Conservation (phyloP, 2,329 filamentous ascomycete genomes). For the Sclerotinia glacialis region DNA sequence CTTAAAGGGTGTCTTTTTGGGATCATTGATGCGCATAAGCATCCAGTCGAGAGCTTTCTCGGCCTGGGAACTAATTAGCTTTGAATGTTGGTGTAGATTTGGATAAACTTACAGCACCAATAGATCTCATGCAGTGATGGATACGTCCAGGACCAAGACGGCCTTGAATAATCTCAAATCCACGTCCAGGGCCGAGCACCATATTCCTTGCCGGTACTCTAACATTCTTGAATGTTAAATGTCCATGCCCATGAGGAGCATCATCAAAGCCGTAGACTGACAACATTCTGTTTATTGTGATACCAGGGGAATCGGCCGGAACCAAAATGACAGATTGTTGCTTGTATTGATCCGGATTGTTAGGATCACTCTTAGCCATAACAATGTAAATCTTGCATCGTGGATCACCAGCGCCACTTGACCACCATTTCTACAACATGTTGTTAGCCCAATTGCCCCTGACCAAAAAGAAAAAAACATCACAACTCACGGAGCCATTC, state of each 20-base stretch:
- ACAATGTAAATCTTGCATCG: slow-evolving; percentile 92
- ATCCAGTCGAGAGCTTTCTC: slow-evolving; percentile 94
- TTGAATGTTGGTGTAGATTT: neutral
- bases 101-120: slow-evolving; percentile 65
- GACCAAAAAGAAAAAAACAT: neutral
- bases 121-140: slow-evolving; percentile 94
- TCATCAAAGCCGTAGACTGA: slow-evolving; percentile 95
- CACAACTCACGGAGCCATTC: slow-evolving; percentile 70
- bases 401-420: slow-evolving; percentile 87
- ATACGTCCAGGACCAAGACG: slow-evolving; percentile 93
- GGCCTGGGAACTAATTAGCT: slow-evolving; percentile 49
- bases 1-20: slow-evolving; percentile 85
- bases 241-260: slow-evolving; percentile 95
- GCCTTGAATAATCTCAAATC: slow-evolving; percentile 98
- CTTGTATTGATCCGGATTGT: slow-evolving; percentile 73
- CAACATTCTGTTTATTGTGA: slow-evolving; percentile 92
- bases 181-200: slow-evolving; percentile 86
- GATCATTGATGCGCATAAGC: slow-evolving; percentile 90
- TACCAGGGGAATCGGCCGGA: slow-evolving; percentile 73
- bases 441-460: slow-evolving; percentile 29
- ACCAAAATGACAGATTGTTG: slow-evolving; percentile 95
- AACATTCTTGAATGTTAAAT: slow-evolving; percentile 86
- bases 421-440: slow-evolving; percentile 88
- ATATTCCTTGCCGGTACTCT: slow-evolving; percentile 81
- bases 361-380: slow-evolving; percentile 86